A percentile compares a stretch with the other conserved stretches of the same genome.
These are phyloP conservation scores for Metschnikowia orientalis DNA, from an alignment of 805 yeast species.

Conservation along the genomic window DNA sequence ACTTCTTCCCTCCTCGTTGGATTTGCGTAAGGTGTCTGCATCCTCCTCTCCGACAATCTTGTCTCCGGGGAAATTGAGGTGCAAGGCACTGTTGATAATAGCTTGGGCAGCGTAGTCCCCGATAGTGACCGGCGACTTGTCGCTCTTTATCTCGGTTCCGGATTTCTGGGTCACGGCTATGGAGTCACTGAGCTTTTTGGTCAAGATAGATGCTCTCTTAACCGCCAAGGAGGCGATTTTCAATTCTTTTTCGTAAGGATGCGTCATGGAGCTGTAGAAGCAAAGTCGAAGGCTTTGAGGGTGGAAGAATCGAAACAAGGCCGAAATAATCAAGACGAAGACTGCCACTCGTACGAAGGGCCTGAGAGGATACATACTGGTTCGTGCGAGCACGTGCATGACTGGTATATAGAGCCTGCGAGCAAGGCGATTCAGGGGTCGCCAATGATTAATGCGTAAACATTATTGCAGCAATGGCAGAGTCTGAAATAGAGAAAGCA, in stretches of 20 bases:
- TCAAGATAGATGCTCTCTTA: slow-evolving; percentile 75
- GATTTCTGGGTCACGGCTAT: slow-evolving; percentile 43
- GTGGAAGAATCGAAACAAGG: slow-evolving; percentile 3
- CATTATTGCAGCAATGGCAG: no score
- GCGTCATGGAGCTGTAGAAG: no score
- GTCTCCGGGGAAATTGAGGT: slow-evolving; percentile 75
- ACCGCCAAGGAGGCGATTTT: slow-evolving; percentile 86
- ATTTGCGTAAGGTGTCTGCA: slow-evolving; percentile 54
- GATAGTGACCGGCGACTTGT: slow-evolving; percentile 90
- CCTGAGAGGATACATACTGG: slow-evolving; percentile 2
- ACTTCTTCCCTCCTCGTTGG: slow-evolving; percentile 37
- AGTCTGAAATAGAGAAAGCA: no score
- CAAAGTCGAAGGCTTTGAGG: no score
- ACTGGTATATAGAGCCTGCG: slow-evolving; percentile 1
- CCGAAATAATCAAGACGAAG: slow-evolving; percentile 7
- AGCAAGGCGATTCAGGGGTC: no score
- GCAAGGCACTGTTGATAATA: slow-evolving; percentile 77
- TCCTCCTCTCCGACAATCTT: slow-evolving; percentile 94
- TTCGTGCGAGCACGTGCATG: slow-evolving; percentile 18
- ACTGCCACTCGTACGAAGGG: no score
- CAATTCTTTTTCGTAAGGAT: slow-evolving; percentile 59
- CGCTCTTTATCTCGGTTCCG: slow-evolving; percentile 70
- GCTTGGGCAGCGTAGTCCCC: slow-evolving; percentile 98
- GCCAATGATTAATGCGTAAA: no score
- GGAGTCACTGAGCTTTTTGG: slow-evolving; percentile 60